Percentiles rank a stretch among this genome's conserved stretches.
phyloP scores from a whole-genome alignment of 495 filamentous ascomycete species.

The Filosporella fistucella region DNA sequence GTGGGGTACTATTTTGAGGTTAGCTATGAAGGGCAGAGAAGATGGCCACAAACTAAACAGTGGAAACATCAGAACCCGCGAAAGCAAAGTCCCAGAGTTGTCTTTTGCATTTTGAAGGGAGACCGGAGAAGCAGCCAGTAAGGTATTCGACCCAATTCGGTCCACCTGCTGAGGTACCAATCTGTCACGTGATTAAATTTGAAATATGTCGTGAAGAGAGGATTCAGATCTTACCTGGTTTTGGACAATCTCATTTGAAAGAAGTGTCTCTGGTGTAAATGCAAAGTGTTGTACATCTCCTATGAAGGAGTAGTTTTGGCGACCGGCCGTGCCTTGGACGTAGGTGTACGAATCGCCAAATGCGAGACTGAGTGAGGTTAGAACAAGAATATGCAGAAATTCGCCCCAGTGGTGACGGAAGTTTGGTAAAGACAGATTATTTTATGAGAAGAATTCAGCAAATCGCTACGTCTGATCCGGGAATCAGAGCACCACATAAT shows the following conservation, averaged over 20 bases:
- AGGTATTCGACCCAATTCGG: conserved; percentile 69
- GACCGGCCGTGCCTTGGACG: conserved; percentile 44
- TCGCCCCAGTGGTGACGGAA: too few relatives aligned
- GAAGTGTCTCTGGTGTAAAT: conserved; percentile 34
- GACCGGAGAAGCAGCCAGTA: conserved; percentile 40
- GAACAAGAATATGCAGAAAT: too few relatives aligned
- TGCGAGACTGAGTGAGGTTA: conserved; percentile 36
- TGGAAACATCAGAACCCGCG: conserved; percentile 44
- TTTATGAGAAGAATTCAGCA: too few relatives aligned
- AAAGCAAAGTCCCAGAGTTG: conserved; percentile 56
- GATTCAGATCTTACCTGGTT: conserved; percentile 28
- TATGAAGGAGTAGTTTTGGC: conserved; percentile 45
- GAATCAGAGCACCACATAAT: not conserved
- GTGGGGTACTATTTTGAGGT: conserved; percentile 53
- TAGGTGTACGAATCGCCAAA: conserved; percentile 55
- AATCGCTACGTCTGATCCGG: not conserved
- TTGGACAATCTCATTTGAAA: conserved; percentile 44
- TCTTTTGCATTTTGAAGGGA: conserved; percentile 33
- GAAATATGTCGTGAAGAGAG: not conserved
- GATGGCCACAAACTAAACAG: conserved; percentile 19
- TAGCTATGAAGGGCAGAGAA: conserved; percentile 17
- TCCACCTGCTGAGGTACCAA: conserved; percentile 50
- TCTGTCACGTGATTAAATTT: conserved; percentile 9
- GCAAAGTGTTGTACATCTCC: conserved; percentile 35
- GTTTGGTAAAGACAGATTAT: too few relatives aligned